Base-by-base conservation (phyloP, 805 yeast genomes). In the Naumovozyma dairenensis region DNA sequence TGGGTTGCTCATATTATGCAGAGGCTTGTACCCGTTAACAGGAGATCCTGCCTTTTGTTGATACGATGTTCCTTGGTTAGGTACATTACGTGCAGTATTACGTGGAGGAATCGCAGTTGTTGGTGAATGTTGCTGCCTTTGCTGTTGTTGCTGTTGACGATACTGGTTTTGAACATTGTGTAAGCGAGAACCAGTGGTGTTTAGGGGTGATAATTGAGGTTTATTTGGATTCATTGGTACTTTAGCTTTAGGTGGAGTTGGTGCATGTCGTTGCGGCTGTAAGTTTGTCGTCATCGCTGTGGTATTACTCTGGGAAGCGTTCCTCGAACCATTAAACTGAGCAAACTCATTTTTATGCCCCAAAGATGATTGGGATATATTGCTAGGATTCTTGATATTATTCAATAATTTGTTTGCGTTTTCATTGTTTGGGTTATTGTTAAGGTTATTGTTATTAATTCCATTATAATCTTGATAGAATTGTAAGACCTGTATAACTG, bases 401-500 rank as follows among this genome's bases (percentile, higher is more conserved):
- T 15, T 21, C 15, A 19, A 21, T 19, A 24, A 20, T 13, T 38
- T 36, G 8, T 14, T 28, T 8, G n/a, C n/a, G 22, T 16, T 30
- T 21, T 21, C 33, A 24, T 24, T 32, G 27, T 20, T 22, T 16
- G 31, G 10, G 17, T 9, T 21, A 21, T 28, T 33, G 13, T 32
- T 37, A 16, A 24, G 37, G 16, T 25, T 16, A 16, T 32, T 36
- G 16, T 29, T 15, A 16, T 33, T 51, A 12, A 45, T 41, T 27
- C 55, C 60, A 39, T 54, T 57, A 34, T 58, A 66, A 43, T 64
- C 69, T 39, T 65, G 69, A 38, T 84, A 84, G 51, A 85, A 85
- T 33, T 83, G 87, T 35, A 85, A 77, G 22, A 84, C 93, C 51
- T 85, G 94, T 62, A 82, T 81, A 15, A 92, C 96, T 0, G 96